Conservation (phyloP, 306 rosid species). For the Gastrolobium villosum region DNA sequence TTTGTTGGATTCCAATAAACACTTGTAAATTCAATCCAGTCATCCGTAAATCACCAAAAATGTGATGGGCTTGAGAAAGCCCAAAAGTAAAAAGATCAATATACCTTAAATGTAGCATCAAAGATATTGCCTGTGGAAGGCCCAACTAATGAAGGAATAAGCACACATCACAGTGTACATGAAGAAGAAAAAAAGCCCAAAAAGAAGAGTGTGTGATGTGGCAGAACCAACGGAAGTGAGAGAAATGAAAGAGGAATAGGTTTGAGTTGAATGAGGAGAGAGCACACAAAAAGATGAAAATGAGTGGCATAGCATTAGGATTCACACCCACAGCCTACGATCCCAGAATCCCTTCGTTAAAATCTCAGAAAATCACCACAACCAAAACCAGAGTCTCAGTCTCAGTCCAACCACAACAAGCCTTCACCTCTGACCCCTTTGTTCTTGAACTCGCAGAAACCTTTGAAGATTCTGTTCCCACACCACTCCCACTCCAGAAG, state of each 20-base stretch:
- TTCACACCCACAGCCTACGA: conserved; percentile 56
- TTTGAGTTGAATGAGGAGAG: conserved; percentile 46
- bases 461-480: conserved; percentile 77
- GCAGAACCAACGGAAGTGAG: neutral
- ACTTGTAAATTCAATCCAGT: too few relatives aligned
- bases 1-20: too few relatives aligned
- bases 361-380: conserved; percentile 33
- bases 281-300: conserved; percentile 41
- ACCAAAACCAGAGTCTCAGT: conserved; percentile 46
- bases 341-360: conserved; percentile 46
- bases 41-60: too few relatives aligned
- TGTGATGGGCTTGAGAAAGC: too few relatives aligned
- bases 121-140: neutral
- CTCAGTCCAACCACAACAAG: conserved; percentile 46
- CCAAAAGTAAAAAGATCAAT: too few relatives aligned
- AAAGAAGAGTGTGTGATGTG: neutral
- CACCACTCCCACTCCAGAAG: conserved; percentile 66
- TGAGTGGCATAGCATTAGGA: conserved; percentile 68
- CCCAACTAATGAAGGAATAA: neutral
- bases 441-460: conserved; percentile 90
- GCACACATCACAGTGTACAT: too few relatives aligned
- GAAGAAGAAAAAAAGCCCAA: neutral
- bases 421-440: conserved; percentile 74
- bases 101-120: too few relatives aligned
- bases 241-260: neutral